Evolutionary conservation across 129 eudicot genomes (phyloP), one percentile per base, ranked within the genome.

Genomic region (Flaveria linearis): DNA sequence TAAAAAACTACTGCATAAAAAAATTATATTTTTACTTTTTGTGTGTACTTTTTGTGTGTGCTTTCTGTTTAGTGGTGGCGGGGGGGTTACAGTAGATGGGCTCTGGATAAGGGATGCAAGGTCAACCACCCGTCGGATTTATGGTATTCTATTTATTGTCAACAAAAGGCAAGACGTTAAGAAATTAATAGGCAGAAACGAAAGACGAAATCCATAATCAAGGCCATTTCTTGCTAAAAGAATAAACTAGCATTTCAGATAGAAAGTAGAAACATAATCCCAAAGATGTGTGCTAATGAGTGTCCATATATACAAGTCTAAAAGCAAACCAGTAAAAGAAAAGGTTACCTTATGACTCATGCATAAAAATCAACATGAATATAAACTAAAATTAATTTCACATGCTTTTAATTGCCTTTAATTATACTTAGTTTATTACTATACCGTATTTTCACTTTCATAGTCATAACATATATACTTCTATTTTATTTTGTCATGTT

Each of bases 311-410:
- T 22, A 33, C 49, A 16, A 64, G 25, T 64, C 23, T 30, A 28
- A 30, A 63, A 63, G 22, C 11, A 63, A 63, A 63, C 69, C 69
- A 63, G 22, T 28, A 33, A 30, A 63, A 30, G 66, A 25, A 60
- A 36, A 64, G 14, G 5, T 33, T 33, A 64, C 30, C 69, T 64
- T 6, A 33, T 33, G 23, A 60, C 67, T 25, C 9, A 28, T 15
- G 33, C 46, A 30, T 16, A 5, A 30, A 62, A 28, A 28, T 6
- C 28, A 26, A 64, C 30, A 28, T 62, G 42, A 62, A 33, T 33
- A 28, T 12, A 39, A 25, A 16, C 71, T 66, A n/a, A 65, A 39
- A 66, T 7, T 66, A 14, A 63, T 28, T 42, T 63, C 45, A 63
- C 68, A 6, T 23, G 15, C 60, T 69, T 69, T 49, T 16, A 7